These are phyloP conservation scores for Lachancea nothofagi DNA, from an alignment of 805 yeast species.

Conservation along the genomic window DNA sequence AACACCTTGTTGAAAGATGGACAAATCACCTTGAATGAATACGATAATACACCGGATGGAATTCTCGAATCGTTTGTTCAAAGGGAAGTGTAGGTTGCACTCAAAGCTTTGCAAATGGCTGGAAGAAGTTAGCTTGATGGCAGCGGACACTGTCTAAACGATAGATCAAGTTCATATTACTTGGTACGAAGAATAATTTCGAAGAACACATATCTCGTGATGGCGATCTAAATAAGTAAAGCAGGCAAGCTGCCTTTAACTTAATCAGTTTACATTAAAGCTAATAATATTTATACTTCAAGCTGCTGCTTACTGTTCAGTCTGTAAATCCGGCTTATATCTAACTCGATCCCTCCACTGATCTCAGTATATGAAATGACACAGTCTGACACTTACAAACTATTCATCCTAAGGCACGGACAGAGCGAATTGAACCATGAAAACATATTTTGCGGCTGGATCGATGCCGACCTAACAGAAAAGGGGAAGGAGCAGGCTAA, in stretches of 20 bases:
- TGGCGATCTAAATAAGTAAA: too few species aligned
- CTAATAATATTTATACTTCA: too few species aligned
- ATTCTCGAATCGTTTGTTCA: constrained; percentile 75
- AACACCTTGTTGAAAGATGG: constrained; percentile 50
- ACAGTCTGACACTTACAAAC: constrained; percentile 21
- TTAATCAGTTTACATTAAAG: too few species aligned
- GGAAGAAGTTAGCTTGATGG: too few species aligned
- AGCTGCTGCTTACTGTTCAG: neutral
- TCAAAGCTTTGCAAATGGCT: too few species aligned
- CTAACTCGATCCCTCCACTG: neutral
- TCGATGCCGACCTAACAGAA: constrained; percentile 63
- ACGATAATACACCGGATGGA: constrained; percentile 66
- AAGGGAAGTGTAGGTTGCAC: constrained; percentile 41
- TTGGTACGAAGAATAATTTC: neutral
- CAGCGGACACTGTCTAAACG: too few species aligned
- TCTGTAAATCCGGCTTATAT: neutral
- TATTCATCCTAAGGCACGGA: constrained; percentile 65
- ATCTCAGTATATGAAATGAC: constrained; percentile 12
- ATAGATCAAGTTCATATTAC: neutral
- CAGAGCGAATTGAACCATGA: constrained; percentile 74
- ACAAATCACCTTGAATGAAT: constrained; percentile 50
- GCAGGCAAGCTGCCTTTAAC: too few species aligned
- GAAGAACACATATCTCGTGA: too few species aligned
- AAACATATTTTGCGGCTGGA: constrained; percentile 82
- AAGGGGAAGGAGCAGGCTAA: constrained; percentile 65